phyloP scores from a whole-genome alignment of 2,329 filamentous ascomycete species.

The Hypoxylon sp. region DNA sequence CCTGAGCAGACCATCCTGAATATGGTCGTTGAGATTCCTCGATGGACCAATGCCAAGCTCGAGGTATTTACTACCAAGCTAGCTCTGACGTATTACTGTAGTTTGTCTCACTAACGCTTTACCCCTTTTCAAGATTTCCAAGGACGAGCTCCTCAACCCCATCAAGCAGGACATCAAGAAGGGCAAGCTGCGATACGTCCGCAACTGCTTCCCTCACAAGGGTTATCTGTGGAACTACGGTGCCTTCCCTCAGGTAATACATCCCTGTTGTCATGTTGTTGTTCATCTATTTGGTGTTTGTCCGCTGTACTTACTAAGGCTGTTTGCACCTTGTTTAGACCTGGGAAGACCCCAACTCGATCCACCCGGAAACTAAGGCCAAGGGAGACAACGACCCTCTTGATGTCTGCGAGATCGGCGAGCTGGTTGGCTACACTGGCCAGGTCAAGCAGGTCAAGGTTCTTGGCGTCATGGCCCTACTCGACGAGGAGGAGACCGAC shows the following conservation, averaged over 20 bases:
- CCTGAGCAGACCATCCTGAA: conserved; percentile 95
- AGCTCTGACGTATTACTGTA: conserved; percentile 21
- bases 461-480: conserved; percentile 97
- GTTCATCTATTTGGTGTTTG: conserved; percentile 21
- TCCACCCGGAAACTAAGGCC: conserved; percentile 98
- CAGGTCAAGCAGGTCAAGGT: conserved; percentile 99
- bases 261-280: conserved; percentile 40
- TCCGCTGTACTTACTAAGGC: conserved; percentile 18
- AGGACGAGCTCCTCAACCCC: conserved; percentile 97
- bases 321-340: conserved; percentile 71
- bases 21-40: conserved; percentile 99
- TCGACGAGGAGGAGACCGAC: conserved; percentile 99
- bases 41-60: conserved; percentile 99
- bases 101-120: conserved; percentile 35
- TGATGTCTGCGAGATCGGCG: conserved; percentile 99
- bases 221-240: conserved; percentile 99
- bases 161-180: conserved; percentile 99
- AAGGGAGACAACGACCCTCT: conserved; percentile 99
- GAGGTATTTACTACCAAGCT: conserved; percentile 73
- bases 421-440: conserved; percentile 94
- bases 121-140: conserved; percentile 81
- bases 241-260: conserved; percentile 93
- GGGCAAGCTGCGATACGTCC: conserved; percentile 98
- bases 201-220: conserved; percentile 99
- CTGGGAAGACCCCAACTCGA: conserved; percentile 97